Conservation (phyloP, 305 asterid species). For the Fraxinus floribunda region DNA sequence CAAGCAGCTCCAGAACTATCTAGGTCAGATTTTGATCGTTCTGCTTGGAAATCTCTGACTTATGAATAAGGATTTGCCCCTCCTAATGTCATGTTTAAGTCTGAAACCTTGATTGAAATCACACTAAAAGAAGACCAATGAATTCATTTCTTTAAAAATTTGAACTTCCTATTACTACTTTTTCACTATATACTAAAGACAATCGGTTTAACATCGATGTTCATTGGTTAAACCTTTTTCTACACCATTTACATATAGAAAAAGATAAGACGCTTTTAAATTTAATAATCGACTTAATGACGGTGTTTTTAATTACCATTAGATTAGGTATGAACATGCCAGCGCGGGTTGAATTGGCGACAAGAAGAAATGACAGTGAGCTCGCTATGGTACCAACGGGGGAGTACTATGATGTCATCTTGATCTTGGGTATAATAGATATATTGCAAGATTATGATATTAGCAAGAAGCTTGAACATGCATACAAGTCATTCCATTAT, state of each 20-base stretch:
- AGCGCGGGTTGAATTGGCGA: slow-evolving; percentile 69
- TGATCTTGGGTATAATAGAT: slow-evolving; percentile 88
- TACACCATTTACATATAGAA: not conserved
- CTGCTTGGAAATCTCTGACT: no score
- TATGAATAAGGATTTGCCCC: no score
- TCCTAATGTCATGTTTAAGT: no score
- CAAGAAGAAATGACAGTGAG: slow-evolving; percentile 52
- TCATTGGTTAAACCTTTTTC: not conserved
- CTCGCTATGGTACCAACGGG: slow-evolving; percentile 79
- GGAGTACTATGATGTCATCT: slow-evolving; percentile 68
- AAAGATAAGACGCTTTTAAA: not conserved
- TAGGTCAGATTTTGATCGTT: slow-evolving; percentile 30
- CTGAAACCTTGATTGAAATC: not conserved
- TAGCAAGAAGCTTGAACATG: slow-evolving; percentile 95
- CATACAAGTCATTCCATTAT: slow-evolving; percentile 85
- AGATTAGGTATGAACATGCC: slow-evolving; percentile 65
- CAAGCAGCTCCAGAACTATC: slow-evolving; percentile 34
- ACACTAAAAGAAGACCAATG: no score
- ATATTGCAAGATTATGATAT: slow-evolving; percentile 86
- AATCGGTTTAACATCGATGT: slow-evolving; percentile 35
- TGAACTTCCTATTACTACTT: not conserved
- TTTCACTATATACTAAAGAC: not conserved
- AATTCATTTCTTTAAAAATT: not conserved
- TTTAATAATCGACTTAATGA: not conserved
- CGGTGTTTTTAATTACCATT: slow-evolving; percentile 2